Evolutionary conservation across 805 yeast genomes (phyloP).

Genomic region (Candida morakotiae): DNA sequence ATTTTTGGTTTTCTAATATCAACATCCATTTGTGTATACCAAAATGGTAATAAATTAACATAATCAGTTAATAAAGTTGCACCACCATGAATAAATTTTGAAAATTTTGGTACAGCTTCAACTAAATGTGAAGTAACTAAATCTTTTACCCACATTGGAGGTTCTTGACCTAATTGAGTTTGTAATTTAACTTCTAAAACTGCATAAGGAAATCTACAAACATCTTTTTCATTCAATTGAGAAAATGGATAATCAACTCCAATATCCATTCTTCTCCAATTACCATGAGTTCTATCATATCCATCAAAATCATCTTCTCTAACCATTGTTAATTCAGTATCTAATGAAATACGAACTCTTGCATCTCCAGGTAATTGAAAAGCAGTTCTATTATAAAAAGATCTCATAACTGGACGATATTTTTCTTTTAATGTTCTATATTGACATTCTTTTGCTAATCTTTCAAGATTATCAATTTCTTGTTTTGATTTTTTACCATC

Average conservation of each 20-base stretch:
- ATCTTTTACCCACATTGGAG: slow-evolving; percentile 96
- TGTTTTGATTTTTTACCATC: slow-evolving; percentile 84
- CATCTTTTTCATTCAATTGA: slow-evolving; percentile 79
- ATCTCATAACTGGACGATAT: slow-evolving; percentile 90
- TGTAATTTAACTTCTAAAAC: slow-evolving; percentile 95
- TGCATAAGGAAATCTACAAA: slow-evolving; percentile 95
- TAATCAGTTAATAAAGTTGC: slow-evolving; percentile 86
- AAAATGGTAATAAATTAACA: slow-evolving; percentile 85
- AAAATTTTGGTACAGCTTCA: slow-evolving; percentile 97
- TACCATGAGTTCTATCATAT: slow-evolving; percentile 77
- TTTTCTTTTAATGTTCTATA: slow-evolving; percentile 80
- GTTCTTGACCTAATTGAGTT: slow-evolving; percentile 98
- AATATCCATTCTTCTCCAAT: slow-evolving; percentile 98
- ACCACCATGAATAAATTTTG: slow-evolving; percentile 95
- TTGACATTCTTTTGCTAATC: slow-evolving; percentile 89
- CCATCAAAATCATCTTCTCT: slow-evolving; percentile 98
- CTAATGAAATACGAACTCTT: slow-evolving; percentile 95
- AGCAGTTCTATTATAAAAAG: slow-evolving; percentile 97
- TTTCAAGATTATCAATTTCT: slow-evolving; percentile 90
- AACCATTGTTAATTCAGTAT: slow-evolving; percentile 95
- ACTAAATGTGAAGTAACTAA: slow-evolving; percentile 88
- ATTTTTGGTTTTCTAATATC: slow-evolving; percentile 87
- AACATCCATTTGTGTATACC: slow-evolving; percentile 96
- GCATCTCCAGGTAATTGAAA: slow-evolving; percentile 99
- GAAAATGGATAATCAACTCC: slow-evolving; percentile 95